phyloP scores from a whole-genome alignment of 768 basidiomycete species.

The Hysterangium stoloniferum region DNA sequence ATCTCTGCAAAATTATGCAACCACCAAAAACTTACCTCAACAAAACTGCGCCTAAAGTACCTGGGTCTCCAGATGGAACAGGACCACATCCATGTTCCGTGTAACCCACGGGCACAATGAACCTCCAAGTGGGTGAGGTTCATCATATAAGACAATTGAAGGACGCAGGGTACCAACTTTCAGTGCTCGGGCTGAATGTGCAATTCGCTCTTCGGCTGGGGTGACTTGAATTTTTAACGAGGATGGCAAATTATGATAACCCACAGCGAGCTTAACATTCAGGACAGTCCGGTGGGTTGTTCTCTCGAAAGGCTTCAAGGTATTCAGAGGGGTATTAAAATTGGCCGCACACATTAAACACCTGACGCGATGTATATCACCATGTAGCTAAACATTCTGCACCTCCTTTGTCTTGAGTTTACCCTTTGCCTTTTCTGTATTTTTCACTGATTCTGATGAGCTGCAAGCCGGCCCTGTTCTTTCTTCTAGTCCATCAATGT shows the following conservation, averaged over 20 bases:
- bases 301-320: constrained; percentile 55
- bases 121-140: constrained; percentile 86
- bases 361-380: constrained; percentile 86
- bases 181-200: constrained; percentile 72
- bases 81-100: no score
- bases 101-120: no score
- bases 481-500: constrained; percentile 93
- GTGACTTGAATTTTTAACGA: not conserved
- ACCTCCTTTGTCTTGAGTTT: constrained; percentile 66
- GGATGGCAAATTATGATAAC: no score
- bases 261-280: constrained; percentile 77
- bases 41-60: no score
- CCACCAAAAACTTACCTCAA: no score
- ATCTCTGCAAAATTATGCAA: no score
- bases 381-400: constrained; percentile 88
- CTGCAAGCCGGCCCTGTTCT: constrained; percentile 65
- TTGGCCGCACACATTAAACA: constrained; percentile 81
- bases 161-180: constrained; percentile 85
- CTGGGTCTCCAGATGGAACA: no score
- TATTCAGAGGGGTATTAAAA: constrained; percentile 59
- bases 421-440: constrained; percentile 56
- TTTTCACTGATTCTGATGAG: constrained; percentile 40
- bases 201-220: constrained; percentile 73
- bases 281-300: constrained; percentile 76
- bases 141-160: constrained; percentile 91